phyloP scores from a whole-genome alignment of 371 early-diverging fungal genomes.

The Rhizomucor pusillus region DNA sequence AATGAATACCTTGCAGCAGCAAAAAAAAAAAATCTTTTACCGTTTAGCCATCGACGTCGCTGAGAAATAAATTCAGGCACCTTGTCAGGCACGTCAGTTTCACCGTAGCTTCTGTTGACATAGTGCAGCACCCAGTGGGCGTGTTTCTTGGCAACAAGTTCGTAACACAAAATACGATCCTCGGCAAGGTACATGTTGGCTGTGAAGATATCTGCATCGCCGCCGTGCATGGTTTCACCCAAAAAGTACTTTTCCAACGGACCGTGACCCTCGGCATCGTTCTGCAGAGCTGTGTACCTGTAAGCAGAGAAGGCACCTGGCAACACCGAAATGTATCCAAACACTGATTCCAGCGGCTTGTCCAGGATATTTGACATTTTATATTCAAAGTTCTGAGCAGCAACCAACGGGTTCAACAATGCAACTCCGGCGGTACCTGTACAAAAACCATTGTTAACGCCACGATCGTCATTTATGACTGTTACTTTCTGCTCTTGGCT shows the following conservation, averaged over 20 bases:
- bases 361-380: conserved; percentile 96
- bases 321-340: conserved; percentile 96
- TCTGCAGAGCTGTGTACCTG: conserved; percentile 84
- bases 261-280: conserved; percentile 62
- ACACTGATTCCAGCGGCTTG: conserved; percentile 94
- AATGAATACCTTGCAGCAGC: too few relatives aligned
- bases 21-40: conserved; percentile 21
- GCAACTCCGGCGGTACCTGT: conserved; percentile 67
- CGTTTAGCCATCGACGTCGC: conserved; percentile 90
- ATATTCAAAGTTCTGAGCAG: conserved; percentile 85
- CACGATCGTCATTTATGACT: too few relatives aligned
- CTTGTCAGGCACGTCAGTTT: conserved; percentile 84
- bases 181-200: conserved; percentile 82
- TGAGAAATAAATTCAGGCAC: conserved; percentile 84
- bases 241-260: conserved; percentile 91
- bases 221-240: conserved; percentile 87
- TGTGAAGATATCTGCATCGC: conserved; percentile 63
- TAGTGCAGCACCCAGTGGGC: conserved; percentile 68
- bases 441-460: background rate
- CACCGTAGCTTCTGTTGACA: conserved; percentile 70
- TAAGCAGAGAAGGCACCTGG: conserved; percentile 98
- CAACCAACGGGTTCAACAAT: conserved; percentile 86
- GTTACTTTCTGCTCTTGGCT: too few relatives aligned
- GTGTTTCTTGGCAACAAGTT: conserved; percentile 75
- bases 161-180: conserved; percentile 89